Percentiles rank a stretch among this genome's conserved stretches.
phyloP scores from a whole-genome alignment of 306 rosid genomes.

The Spatholobus suberectus region DNA sequence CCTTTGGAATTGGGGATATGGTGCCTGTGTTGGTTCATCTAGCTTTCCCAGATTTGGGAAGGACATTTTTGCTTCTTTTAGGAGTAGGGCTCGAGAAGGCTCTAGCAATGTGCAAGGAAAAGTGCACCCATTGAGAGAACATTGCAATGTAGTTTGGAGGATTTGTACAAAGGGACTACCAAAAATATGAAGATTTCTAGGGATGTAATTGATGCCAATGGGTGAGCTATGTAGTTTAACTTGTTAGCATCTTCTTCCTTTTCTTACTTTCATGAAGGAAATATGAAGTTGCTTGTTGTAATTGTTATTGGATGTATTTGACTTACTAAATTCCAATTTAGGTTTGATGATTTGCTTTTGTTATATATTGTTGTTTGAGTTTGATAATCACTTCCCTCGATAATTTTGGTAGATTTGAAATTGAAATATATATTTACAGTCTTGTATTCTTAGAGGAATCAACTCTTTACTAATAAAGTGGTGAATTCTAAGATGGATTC shows the following conservation, averaged over 20 bases:
- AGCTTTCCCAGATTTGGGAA: constrained; percentile 62
- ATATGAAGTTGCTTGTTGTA: background rate
- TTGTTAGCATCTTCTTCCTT: background rate
- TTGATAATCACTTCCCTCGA: background rate
- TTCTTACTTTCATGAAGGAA: background rate
- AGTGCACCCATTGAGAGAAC: constrained; percentile 65
- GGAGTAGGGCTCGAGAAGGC: constrained; percentile 58
- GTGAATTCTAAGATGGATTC: constrained; percentile 1
- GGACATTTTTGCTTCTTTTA: constrained; percentile 53
- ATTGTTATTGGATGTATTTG: constrained; percentile 14
- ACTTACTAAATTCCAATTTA: no score
- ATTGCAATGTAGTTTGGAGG: constrained; percentile 67
- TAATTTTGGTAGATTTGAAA: background rate
- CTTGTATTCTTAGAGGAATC: background rate
- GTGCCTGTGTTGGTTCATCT: constrained; percentile 63
- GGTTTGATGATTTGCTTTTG: background rate
- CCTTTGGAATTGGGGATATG: constrained; percentile 69
- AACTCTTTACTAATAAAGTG: background rate
- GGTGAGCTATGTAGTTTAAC: constrained; percentile 61
- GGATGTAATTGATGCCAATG: constrained; percentile 73
- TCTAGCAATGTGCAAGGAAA: constrained; percentile 60
- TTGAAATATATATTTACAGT: background rate
- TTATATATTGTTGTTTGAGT: background rate
- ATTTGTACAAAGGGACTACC: no score
- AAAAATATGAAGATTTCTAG: no score